phyloP scores from a whole-genome alignment of 768 basidiomycete genomes.

The Roridomyces roridus region DNA sequence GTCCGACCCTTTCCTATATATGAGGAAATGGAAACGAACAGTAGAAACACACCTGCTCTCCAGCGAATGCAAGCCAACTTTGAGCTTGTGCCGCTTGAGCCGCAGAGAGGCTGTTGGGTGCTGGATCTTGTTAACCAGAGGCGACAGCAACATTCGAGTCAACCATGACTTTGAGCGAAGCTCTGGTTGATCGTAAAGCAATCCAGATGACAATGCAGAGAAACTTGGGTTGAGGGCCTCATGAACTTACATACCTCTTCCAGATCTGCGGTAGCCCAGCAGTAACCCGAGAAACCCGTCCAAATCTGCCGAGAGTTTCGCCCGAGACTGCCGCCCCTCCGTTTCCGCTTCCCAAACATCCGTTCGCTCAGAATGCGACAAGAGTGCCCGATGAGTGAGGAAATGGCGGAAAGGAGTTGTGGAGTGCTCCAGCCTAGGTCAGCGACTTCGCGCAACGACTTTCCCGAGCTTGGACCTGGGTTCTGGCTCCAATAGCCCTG shows the following conservation, averaged over 20 bases:
- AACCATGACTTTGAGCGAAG: slow-evolving; percentile 83
- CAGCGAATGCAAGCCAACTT: too few species aligned
- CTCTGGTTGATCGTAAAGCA: slow-evolving; percentile 89
- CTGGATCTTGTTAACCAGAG: too few species aligned
- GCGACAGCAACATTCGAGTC: too few species aligned
- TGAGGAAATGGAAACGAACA: too few species aligned
- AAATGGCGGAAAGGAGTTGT: slow-evolving; percentile 76
- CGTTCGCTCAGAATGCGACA: slow-evolving; percentile 91
- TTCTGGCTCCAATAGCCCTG: slow-evolving; percentile 54
- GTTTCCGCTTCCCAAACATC: slow-evolving; percentile 88
- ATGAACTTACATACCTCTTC: too few species aligned
- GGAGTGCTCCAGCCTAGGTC: slow-evolving; percentile 78
- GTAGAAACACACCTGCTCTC: too few species aligned
- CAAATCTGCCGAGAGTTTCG: slow-evolving; percentile 97
- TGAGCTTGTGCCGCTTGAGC: too few species aligned
- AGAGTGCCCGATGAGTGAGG: slow-evolving; percentile 69
- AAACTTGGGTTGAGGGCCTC: slow-evolving; percentile 82
- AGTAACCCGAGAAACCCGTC: slow-evolving; percentile 91
- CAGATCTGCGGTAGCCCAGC: slow-evolving; percentile 79
- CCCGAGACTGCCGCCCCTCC: slow-evolving; percentile 78
- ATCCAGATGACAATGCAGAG: slow-evolving; percentile 88
- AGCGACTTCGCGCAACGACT: slow-evolving; percentile 74
- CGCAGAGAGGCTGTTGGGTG: too few species aligned
- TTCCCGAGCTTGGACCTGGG: slow-evolving; percentile 62
- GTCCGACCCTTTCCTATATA: too few species aligned